Conservation (phyloP, 2,329 filamentous ascomycete genomes). For the Botrytis elliptica region DNA sequence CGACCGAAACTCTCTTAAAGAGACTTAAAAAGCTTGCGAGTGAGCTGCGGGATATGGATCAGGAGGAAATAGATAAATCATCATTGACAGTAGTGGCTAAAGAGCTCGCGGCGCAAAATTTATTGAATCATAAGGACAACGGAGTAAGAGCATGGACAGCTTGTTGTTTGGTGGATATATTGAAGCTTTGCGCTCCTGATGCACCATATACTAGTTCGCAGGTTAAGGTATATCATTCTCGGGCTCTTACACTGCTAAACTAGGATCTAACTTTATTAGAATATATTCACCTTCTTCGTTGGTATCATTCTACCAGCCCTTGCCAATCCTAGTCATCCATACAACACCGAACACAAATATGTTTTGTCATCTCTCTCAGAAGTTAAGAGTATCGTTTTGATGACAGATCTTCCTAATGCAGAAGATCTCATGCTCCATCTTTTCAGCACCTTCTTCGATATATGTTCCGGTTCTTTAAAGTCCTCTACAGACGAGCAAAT, state of each 20-base stretch:
- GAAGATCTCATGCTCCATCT: constrained; percentile 77
- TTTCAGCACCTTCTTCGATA: constrained; percentile 89
- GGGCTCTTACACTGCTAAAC: background rate
- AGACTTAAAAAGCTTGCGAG: constrained; percentile 77
- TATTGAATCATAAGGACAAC: constrained; percentile 88
- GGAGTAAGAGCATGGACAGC: constrained; percentile 88
- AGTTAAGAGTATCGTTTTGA: constrained; percentile 89
- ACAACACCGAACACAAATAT: constrained; percentile 91
- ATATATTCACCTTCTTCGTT: constrained; percentile 90
- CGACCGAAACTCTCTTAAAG: constrained; percentile 75
- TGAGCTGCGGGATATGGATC: constrained; percentile 82
- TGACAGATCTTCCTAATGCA: constrained; percentile 81
- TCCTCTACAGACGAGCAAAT: constrained; percentile 75
- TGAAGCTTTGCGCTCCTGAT: constrained; percentile 89
- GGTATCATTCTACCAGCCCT: constrained; percentile 80
- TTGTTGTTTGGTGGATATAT: constrained; percentile 87
- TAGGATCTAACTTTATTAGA: constrained; percentile 49
- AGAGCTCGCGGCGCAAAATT: constrained; percentile 76
- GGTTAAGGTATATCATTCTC: constrained; percentile 66
- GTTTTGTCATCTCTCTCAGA: constrained; percentile 85
- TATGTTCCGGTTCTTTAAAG: constrained; percentile 76
- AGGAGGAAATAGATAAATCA: constrained; percentile 79
- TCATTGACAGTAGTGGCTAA: constrained; percentile 82
- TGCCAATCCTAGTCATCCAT: constrained; percentile 81
- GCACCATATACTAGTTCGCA: constrained; percentile 89